phyloP scores from a whole-genome alignment of 768 basidiomycete species.

The Dentipellis sp. region DNA sequence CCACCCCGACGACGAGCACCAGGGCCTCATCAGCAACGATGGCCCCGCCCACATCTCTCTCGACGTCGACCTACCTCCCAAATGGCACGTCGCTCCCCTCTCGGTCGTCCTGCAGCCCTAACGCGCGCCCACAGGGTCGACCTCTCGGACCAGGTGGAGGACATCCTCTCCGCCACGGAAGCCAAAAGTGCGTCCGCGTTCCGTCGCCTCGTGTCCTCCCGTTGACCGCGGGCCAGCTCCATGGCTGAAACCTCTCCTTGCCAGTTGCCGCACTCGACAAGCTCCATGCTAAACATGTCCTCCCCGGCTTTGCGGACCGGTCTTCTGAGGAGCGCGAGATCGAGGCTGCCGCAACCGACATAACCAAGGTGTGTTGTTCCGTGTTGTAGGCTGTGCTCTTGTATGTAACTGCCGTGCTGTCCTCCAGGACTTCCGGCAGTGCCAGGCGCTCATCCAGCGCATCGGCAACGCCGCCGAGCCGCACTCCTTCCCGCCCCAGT shows the following conservation, averaged over 20 bases:
- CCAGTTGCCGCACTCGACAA: conserved; percentile 86
- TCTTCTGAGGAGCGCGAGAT: conserved; percentile 92
- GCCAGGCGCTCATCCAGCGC: conserved; percentile 57
- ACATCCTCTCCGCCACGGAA: conserved; percentile 56
- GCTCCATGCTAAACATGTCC: conserved; percentile 90
- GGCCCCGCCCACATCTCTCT: conserved; percentile 44
- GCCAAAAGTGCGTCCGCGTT: conserved; percentile 60
- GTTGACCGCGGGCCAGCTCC: conserved; percentile 10
- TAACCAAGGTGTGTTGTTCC: conserved; percentile 61
- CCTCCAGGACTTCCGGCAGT: conserved; percentile 30
- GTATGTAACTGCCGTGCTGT: conserved; percentile 4
- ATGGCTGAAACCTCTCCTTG: conserved; percentile 13
- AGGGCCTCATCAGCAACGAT: conserved; percentile 46
- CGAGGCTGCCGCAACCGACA: conserved; percentile 71
- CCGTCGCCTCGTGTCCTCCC: conserved; percentile 7
- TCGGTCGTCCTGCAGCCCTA: conserved; percentile 8
- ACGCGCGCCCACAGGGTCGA: conserved; percentile 59
- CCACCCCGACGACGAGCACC: conserved; percentile 50
- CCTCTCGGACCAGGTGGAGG: conserved; percentile 81
- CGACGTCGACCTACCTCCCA: conserved; percentile 64
- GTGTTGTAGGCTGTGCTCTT: conserved; percentile 3
- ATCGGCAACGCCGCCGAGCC: conserved; percentile 40
- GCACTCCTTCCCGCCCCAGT: conserved; percentile 58
- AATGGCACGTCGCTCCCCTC: conserved; percentile 49
- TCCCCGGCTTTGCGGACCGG: conserved; percentile 96